These are phyloP conservation scores for Boechera divaricarpa DNA, from an alignment of 345 rosid species.

Conservation along the genomic window DNA sequence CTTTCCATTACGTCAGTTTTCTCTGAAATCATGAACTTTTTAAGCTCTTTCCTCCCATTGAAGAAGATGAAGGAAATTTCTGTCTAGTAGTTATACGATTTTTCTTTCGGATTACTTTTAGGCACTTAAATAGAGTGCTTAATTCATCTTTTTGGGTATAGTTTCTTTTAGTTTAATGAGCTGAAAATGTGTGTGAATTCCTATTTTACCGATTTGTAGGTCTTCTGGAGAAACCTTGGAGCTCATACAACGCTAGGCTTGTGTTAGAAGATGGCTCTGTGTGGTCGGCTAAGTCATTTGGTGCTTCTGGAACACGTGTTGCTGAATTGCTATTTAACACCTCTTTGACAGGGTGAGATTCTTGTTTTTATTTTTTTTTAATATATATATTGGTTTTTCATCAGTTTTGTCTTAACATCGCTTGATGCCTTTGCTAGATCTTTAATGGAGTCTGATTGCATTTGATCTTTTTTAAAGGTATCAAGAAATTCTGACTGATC, in stretches of 20 bases:
- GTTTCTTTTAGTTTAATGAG: not conserved
- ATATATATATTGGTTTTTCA: not conserved
- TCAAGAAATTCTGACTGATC: slow-evolving; percentile 96
- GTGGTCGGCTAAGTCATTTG: not conserved
- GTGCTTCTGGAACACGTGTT: not conserved
- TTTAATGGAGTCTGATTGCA: not conserved
- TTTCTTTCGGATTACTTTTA: too few relatives aligned
- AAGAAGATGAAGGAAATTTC: too few relatives aligned
- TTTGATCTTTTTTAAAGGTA: slow-evolving; percentile 54
- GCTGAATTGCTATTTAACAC: not conserved
- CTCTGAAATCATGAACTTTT: too few relatives aligned
- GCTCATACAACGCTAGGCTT: not conserved
- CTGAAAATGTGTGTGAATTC: not conserved
- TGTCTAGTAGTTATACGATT: too few relatives aligned
- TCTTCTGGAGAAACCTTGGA: not conserved
- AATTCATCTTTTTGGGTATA: not conserved
- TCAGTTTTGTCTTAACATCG: not conserved
- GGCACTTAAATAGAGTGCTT: not conserved
- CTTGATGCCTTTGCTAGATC: not conserved
- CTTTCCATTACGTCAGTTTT: too few relatives aligned
- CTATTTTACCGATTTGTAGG: not conserved
- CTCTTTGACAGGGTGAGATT: not conserved
- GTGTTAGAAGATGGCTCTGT: not conserved
- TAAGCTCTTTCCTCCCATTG: too few relatives aligned
- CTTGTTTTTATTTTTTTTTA: not conserved